phyloP scores from a whole-genome alignment of 2,329 filamentous ascomycete species.

The Aspergillus tanneri region DNA sequence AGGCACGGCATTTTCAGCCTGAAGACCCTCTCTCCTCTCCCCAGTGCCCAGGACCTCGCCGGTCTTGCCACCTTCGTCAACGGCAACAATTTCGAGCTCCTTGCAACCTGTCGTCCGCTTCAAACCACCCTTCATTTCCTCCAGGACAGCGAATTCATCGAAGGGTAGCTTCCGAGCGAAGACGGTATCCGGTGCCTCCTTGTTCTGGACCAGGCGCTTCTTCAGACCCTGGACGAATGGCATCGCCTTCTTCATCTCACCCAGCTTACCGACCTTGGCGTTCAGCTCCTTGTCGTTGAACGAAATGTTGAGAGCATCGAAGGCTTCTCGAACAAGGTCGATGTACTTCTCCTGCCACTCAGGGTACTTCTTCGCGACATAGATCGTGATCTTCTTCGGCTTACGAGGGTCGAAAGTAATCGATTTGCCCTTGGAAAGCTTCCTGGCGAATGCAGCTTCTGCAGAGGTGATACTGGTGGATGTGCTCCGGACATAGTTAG shows the following conservation, averaged over 20 bases:
- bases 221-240: conserved; percentile 89
- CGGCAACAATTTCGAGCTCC: conserved; percentile 68
- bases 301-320: conserved; percentile 60
- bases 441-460: conserved; percentile 73
- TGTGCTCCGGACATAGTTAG: conserved; percentile 75
- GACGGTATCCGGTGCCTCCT: conserved; percentile 65
- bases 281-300: conserved; percentile 80
- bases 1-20: conserved; percentile 75
- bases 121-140: conserved; percentile 75
- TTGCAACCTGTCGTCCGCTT: conserved; percentile 72
- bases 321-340: conserved; percentile 70
- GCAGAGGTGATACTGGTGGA: conserved; percentile 79
- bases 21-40: conserved; percentile 58
- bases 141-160: conserved; percentile 73
- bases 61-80: conserved; percentile 59
- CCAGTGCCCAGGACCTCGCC: conserved; percentile 46
- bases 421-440: conserved; percentile 88
- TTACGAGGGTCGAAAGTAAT: conserved; percentile 83
- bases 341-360: conserved; percentile 91
- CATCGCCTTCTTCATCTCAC: conserved; percentile 92
- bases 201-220: conserved; percentile 68
- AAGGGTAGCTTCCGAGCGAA: conserved; percentile 84
- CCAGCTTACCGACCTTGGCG: conserved; percentile 74
- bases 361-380: conserved; percentile 75
- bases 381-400: conserved; percentile 88